Base-by-base conservation (phyloP, 1,284 basidiomycete species). In the Omphalotus olearius region DNA sequence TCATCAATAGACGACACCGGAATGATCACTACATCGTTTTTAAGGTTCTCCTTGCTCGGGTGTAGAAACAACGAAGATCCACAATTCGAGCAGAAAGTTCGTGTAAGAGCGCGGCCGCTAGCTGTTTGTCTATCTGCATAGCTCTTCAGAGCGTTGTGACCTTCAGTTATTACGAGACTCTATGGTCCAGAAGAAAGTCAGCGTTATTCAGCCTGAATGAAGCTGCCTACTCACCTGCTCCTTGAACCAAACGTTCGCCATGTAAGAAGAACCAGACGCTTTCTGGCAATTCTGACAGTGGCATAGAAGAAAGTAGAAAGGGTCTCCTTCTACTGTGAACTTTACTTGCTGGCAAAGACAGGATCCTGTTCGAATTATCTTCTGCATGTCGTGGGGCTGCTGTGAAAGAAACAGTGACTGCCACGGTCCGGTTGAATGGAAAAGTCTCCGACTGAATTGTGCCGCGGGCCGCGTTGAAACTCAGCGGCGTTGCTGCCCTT, bases 251-350 rank as follows among this genome's bases (percentile, higher is more conserved):
- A 60, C 55, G 51, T 69, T 67, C 16, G 62, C 58, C 58, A 67
- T 60, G 57, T 69, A 69, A 2, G 65, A 64, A 9, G 65, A 64
- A 9, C 68, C 69, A 14, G 63, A 60, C 14, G 62, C 55, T 50
- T 66, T 63, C 53, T 66, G 62, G 57, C 69, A 71, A 45, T 71
- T 69, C 9, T 30, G 43, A 51, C 69, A 69, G 48, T 69, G 67
- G 49, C 68, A 70, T 10, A 69, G 57, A 25, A 62, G 58, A 49
- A 63, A 69, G 37, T 62, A 60, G 48, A 67, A 64, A 17, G 68
- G 69, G 28, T 68, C 64, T n/a, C 65, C 66, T 14, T 53, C 57
- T 37, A 66, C 48, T 25, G 61, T 58, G 39, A 65, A 67, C 40
- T 60, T 56, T 23, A 68, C 51, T 26, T 52, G 28, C 36, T 58